These are phyloP conservation scores for Durio zibethinus DNA, from an alignment of 345 rosid species.

Conservation along the genomic window DNA sequence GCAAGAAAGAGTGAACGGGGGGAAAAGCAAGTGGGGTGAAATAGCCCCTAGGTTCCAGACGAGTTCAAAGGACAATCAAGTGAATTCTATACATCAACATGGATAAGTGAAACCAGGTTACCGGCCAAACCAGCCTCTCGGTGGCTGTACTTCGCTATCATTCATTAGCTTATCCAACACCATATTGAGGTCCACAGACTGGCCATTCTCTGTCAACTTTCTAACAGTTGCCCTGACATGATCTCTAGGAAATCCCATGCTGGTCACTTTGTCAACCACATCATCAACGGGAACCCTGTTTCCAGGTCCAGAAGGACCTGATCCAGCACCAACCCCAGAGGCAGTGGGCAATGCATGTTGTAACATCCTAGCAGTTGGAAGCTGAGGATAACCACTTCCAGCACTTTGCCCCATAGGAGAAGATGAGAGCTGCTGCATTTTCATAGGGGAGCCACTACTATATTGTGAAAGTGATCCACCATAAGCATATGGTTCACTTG, in stretches of 20 bases:
- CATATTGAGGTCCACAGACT: slow-evolving; percentile 76
- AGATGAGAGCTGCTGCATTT: slow-evolving; percentile 44
- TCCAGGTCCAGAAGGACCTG: slow-evolving; percentile 62
- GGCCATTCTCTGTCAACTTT: slow-evolving; percentile 79
- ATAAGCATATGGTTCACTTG: slow-evolving; percentile 50
- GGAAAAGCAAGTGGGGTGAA: background rate
- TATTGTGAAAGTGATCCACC: slow-evolving; percentile 58
- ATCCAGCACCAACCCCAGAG: slow-evolving; percentile 52
- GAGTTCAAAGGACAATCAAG: slow-evolving; percentile 8
- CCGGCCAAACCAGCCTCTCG: slow-evolving; percentile 74
- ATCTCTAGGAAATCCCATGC: slow-evolving; percentile 91
- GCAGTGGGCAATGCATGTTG: slow-evolving; percentile 75
- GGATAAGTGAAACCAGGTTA: slow-evolving; percentile 23
- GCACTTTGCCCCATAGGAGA: slow-evolving; percentile 36
- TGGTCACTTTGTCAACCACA: slow-evolving; percentile 70
- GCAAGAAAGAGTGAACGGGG: background rate
- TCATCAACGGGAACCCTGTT: slow-evolving; percentile 77
- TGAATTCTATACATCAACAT: slow-evolving; percentile 24
- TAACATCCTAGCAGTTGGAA: slow-evolving; percentile 70
- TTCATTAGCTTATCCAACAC: slow-evolving; percentile 95
- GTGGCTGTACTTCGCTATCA: slow-evolving; percentile 67
- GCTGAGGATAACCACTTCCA: slow-evolving; percentile 66
- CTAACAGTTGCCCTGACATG: slow-evolving; percentile 80
- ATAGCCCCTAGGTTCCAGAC: slow-evolving; percentile 13
- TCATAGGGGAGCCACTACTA: slow-evolving; percentile 49